Evolutionary conservation across 208 protist species (phyloP).

Genomic region (Leishmania tarentolae): DNA sequence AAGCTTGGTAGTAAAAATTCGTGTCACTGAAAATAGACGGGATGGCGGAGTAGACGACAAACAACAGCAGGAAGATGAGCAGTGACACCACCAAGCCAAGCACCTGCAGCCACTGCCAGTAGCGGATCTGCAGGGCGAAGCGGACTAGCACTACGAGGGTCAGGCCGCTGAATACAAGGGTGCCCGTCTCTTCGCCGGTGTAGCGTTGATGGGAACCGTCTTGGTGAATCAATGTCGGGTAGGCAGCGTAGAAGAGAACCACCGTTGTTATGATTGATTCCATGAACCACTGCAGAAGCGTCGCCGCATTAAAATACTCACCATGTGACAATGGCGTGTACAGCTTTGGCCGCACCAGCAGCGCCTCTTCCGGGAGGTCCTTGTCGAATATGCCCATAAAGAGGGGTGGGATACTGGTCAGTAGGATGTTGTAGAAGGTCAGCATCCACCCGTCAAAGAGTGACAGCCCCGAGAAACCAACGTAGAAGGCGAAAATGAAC

Average conservation of each 20-base stretch:
- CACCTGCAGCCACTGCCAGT: slow-evolving; percentile 78
- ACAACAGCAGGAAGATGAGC: slow-evolving; percentile 45
- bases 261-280: slow-evolving; percentile 65
- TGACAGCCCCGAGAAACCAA: slow-evolving; percentile 90
- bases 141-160: slow-evolving; percentile 69
- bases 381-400: slow-evolving; percentile 93
- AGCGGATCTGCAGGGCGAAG: slow-evolving; percentile 66
- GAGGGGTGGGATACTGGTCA: slow-evolving; percentile 89
- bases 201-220: slow-evolving; percentile 42
- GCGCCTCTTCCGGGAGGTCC: slow-evolving; percentile 80
- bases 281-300: slow-evolving; percentile 56
- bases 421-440: slow-evolving; percentile 87
- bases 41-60: slow-evolving; percentile 69
- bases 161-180: slow-evolving; percentile 71
- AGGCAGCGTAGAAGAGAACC: slow-evolving; percentile 68
- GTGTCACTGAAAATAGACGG: slow-evolving; percentile 50
- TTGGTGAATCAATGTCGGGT: slow-evolving; percentile 40
- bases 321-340: slow-evolving; percentile 70
- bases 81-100: slow-evolving; percentile 63
- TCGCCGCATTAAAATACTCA: slow-evolving; percentile 73
- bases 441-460: slow-evolving; percentile 91
- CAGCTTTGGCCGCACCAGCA: slow-evolving; percentile 70
- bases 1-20: slow-evolving; percentile 76
- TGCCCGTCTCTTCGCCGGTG: slow-evolving; percentile 57
- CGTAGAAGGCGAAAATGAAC: slow-evolving; percentile 91